Evolutionary conservation across 768 basidiomycete genomes (phyloP).

Genomic region (Serpula lacrymans): DNA sequence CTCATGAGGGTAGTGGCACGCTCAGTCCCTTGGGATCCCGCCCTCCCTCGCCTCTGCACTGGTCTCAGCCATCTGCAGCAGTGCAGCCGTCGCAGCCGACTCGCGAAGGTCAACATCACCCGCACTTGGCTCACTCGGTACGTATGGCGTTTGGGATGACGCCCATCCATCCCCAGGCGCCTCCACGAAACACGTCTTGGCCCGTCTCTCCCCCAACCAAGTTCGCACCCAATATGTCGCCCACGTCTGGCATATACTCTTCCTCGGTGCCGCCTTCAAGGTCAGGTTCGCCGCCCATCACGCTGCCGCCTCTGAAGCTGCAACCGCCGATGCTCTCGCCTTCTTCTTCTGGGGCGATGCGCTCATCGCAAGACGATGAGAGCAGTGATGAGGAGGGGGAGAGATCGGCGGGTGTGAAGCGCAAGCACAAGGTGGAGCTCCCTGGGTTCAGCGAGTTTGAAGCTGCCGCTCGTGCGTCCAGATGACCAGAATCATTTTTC

Average conservation of each 20-base stretch:
- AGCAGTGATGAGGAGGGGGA: constrained; percentile 18
- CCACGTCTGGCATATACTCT: constrained; percentile 10
- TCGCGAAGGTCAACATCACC: constrained; percentile 32
- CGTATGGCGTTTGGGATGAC: constrained; percentile 92
- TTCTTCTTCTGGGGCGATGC: constrained; percentile 3
- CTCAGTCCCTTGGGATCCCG: constrained; percentile 54
- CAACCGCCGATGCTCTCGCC: constrained; percentile 19
- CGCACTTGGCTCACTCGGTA: constrained; percentile 80
- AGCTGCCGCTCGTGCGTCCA: constrained; percentile 36
- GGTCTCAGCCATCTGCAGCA: constrained; percentile 23
- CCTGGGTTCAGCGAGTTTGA: constrained; percentile 65
- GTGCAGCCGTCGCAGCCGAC: constrained; percentile 8
- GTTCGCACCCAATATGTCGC: constrained; percentile 15
- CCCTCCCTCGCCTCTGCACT: constrained; percentile 53
- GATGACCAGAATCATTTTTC: constrained; percentile 11
- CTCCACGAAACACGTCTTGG: constrained; percentile 38
- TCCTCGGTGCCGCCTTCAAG: constrained; percentile 52
- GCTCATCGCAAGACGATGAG: constrained; percentile 12
- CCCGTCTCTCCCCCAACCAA: constrained; percentile 26
- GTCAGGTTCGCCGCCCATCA: constrained; percentile 68
- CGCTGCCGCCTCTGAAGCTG: constrained; percentile 63
- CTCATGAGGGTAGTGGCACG: constrained; percentile 28
- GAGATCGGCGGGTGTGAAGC: constrained; percentile 13
- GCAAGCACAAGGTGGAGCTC: constrained; percentile 41
- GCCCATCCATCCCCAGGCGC: constrained; percentile 50